Evolutionary conservation across 1,284 basidiomycete genomes (phyloP).

Genomic region (Ustilago bromivora): DNA sequence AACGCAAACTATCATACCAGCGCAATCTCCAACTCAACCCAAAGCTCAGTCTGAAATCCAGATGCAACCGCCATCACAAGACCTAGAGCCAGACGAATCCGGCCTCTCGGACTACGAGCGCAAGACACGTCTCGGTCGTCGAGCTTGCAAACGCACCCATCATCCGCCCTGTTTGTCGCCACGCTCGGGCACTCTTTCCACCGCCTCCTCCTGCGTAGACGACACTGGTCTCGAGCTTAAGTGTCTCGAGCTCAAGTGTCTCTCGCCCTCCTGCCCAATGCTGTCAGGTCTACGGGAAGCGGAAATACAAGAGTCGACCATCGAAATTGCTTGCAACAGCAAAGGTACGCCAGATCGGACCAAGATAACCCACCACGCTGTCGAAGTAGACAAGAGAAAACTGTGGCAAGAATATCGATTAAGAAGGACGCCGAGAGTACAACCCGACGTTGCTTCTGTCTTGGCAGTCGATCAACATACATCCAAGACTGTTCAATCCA

Average conservation of each 20-base stretch:
- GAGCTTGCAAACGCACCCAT: slow-evolving; percentile 1
- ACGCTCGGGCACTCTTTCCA: background rate
- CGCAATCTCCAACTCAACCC: background rate
- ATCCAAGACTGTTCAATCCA: too few species aligned
- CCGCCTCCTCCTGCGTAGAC: background rate
- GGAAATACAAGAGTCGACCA: background rate
- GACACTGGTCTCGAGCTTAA: background rate
- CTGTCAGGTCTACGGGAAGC: background rate
- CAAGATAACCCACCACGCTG: background rate
- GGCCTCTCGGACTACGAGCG: slow-evolving; percentile 42
- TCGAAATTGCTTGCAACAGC: background rate
- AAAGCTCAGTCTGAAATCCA: background rate
- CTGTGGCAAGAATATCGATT: background rate
- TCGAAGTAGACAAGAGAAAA: background rate
- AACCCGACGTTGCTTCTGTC: too few species aligned
- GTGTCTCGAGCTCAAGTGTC: background rate
- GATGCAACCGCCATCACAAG: slow-evolving; percentile 15
- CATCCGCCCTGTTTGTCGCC: background rate
- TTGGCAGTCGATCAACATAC: too few species aligned
- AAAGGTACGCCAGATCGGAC: background rate
- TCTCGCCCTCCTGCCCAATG: background rate
- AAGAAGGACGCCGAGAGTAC: background rate
- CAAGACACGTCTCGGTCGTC: background rate
- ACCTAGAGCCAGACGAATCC: slow-evolving; percentile 28
- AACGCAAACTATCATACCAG: background rate